Conservation (phyloP, 2,329 filamentous ascomycete genomes). For the Penicillium sp. region DNA sequence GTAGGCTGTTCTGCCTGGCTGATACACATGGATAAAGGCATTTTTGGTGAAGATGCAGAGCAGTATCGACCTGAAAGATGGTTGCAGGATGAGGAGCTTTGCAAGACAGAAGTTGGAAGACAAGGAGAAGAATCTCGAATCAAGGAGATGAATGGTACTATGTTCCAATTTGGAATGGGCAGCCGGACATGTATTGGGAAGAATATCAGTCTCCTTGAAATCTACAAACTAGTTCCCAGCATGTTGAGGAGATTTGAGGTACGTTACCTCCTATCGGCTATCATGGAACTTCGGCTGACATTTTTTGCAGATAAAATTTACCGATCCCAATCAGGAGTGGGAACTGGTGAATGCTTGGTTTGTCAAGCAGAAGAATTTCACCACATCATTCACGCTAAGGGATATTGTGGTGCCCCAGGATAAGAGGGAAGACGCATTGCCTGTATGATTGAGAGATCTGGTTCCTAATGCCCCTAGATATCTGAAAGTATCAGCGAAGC, state of each 20-base stretch:
- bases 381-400: background rate
- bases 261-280: background rate
- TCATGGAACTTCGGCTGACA: background rate
- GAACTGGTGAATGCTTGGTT: slow-evolving; percentile 56
- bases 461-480: background rate
- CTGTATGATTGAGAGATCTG: background rate
- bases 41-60: slow-evolving; percentile 29
- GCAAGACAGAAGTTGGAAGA: slow-evolving; percentile 8
- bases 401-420: background rate
- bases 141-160: slow-evolving; percentile 25
- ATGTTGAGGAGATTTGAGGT: slow-evolving; percentile 3
- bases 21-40: slow-evolving; percentile 26
- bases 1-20: slow-evolving; percentile 41
- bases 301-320: slow-evolving; percentile 20
- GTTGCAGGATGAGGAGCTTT: slow-evolving; percentile 15
- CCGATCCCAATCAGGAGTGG: slow-evolving; percentile 24
- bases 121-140: background rate
- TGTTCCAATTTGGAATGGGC: slow-evolving; percentile 55
- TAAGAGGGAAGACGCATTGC: background rate
- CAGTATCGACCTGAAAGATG: slow-evolving; percentile 29
- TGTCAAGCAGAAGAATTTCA: slow-evolving; percentile 41
- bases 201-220: slow-evolving; percentile 60
- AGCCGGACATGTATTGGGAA: slow-evolving; percentile 60
- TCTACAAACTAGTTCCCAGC: slow-evolving; percentile 60
- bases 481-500: background rate